Evolutionary conservation across 257 asterid species (phyloP), one percentile per base, ranked within the genome.

Genomic region (Primulina eburnea): DNA sequence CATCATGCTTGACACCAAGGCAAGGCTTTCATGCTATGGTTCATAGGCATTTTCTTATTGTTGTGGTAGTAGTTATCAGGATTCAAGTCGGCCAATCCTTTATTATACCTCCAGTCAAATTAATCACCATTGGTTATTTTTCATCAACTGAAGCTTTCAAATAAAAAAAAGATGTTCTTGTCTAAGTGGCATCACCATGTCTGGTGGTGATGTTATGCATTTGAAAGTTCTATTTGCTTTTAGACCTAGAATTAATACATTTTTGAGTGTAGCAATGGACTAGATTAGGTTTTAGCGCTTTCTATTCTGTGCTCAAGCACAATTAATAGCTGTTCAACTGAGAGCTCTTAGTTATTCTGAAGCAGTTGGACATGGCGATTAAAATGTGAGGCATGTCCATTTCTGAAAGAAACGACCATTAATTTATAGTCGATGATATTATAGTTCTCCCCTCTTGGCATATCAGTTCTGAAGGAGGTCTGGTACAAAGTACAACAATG

Each of bases 1-100:
- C 76, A 91, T 94, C 83, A 94, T 94, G 99, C 96, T 94, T 61
- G 99, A 94, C 75, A 91, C 99, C 66, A 94, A 91, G 99, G 99
- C 80, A 84, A 82, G 90, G 72, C 43, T 52, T 33, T 71, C 64
- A 16, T 18, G 2, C 33, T 50, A 70, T 32, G 47, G 34, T n/a
- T 8, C n/a, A n/a, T 57, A 21, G 11, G 29, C 33, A 64, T 32
- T 56, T 32, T 62, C 60, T 60, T 43, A 34, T 4, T 52, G 55
- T 66, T 3, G n/a, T 43, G 0, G 53, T 12, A 24, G 26, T 35
- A 24, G 65, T 37, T 50, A 50, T 28, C 30, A 28, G 4, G 30
- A 28, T 28, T 24, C 38, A 20, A 32, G 58, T 33, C 12, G 50
- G 5, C 61, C 40, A 40, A 28, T 14, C 20, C 62, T 24, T 26